These are phyloP conservation scores for Trichoderma lentiforme DNA, from an alignment of 2,329 filamentous ascomycete genomes.

Conservation along the genomic window DNA sequence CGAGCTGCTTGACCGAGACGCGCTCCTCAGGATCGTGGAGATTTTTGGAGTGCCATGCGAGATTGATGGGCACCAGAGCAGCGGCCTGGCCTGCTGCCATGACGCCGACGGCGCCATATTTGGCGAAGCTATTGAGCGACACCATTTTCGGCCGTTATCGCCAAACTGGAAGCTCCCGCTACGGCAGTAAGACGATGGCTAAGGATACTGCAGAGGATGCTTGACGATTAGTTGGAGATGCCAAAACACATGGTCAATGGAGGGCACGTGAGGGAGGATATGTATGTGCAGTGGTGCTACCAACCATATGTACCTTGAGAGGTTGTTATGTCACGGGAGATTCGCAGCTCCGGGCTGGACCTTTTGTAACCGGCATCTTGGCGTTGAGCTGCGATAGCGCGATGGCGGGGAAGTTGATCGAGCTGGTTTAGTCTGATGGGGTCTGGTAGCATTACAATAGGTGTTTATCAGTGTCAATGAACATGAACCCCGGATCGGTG, in stretches of 20 bases:
- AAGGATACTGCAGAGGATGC: neutral
- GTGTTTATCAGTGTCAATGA: neutral
- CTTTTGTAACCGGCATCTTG: neutral
- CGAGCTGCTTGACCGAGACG: neutral
- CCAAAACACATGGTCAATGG: neutral
- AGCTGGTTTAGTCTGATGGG: neutral
- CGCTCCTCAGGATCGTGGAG: slow-evolving; percentile 3
- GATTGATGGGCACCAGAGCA: slow-evolving; percentile 14
- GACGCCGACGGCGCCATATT: slow-evolving; percentile 5
- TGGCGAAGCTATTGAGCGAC: neutral
- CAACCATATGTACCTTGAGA: neutral
- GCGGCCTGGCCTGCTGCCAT: neutral
- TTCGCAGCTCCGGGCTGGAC: neutral
- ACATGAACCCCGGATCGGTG: neutral
- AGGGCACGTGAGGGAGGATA: neutral
- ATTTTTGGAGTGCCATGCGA: neutral
- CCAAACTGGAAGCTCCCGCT: neutral
- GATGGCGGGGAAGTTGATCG: neutral
- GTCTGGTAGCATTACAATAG: neutral
- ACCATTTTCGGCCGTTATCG: neutral
- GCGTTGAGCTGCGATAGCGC: neutral
- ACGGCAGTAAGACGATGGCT: neutral
- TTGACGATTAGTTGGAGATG: neutral
- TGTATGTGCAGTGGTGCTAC: neutral
- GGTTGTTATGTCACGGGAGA: neutral